phyloP scores from a whole-genome alignment of 306 rosid species.

The Vigna reflexopilosa region DNA sequence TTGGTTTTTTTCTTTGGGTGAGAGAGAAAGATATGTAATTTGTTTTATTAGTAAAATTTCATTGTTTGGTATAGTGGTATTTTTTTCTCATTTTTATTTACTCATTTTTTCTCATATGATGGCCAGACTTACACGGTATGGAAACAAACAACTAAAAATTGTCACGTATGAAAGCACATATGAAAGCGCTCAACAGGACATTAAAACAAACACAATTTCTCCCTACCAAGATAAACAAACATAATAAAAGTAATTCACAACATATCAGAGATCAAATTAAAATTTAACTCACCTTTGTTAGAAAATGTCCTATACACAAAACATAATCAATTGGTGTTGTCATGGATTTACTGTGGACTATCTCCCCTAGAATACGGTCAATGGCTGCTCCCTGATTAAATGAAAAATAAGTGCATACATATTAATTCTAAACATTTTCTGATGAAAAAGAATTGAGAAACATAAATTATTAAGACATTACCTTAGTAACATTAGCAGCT shows the following conservation, averaged over 20 bases:
- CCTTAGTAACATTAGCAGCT: constrained; percentile 96
- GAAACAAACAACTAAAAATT: background rate
- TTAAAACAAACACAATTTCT: constrained; percentile 6
- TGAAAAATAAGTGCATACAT: constrained; percentile 8
- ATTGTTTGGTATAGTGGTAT: too few species aligned
- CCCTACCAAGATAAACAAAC: constrained; percentile 33
- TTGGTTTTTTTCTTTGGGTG: too few species aligned
- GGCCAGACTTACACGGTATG: background rate
- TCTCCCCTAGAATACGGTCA: constrained; percentile 96
- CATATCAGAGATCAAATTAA: constrained; percentile 5
- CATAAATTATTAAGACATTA: constrained; percentile 38
- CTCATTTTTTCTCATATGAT: too few species aligned
- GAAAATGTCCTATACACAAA: constrained; percentile 92
- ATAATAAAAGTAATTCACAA: constrained; percentile 1
- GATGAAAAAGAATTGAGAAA: constrained; percentile 15
- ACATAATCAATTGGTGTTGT: constrained; percentile 90
- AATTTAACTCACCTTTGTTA: constrained; percentile 72
- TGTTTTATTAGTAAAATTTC: too few species aligned
- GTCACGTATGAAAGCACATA: constrained; percentile 1
- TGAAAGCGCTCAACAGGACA: constrained; percentile 19
- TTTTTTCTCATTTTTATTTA: too few species aligned
- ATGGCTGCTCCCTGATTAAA: constrained; percentile 89
- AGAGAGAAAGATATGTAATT: too few species aligned
- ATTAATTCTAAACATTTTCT: constrained; percentile 34
- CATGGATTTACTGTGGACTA: constrained; percentile 94